phyloP scores from a whole-genome alignment of 768 basidiomycete genomes.

The Xanthoconium purpureum region DNA sequence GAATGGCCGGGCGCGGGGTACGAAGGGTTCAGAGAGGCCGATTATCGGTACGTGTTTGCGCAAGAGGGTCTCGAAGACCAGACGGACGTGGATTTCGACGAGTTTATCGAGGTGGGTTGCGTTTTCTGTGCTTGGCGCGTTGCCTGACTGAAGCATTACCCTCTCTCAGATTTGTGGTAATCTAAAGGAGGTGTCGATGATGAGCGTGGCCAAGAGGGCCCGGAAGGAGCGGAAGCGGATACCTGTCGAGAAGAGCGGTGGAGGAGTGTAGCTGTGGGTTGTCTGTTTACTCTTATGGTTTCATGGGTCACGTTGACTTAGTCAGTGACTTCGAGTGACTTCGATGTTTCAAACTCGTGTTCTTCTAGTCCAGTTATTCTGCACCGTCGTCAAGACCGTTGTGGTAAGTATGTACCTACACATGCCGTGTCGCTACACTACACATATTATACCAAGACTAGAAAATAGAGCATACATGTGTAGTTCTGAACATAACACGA shows the following conservation, averaged over 20 bases:
- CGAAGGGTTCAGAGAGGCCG: slow-evolving; percentile 55
- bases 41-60: slow-evolving; percentile 71
- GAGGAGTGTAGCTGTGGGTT: slow-evolving; percentile 23
- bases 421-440: too few relatives aligned
- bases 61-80: slow-evolving; percentile 66
- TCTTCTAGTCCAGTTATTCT: too few relatives aligned
- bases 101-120: slow-evolving; percentile 68
- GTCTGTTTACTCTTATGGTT: background rate
- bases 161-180: slow-evolving; percentile 61
- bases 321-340: too few relatives aligned
- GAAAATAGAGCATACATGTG: too few relatives aligned
- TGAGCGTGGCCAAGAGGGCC: slow-evolving; percentile 32
- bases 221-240: slow-evolving; percentile 45
- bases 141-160: slow-evolving; percentile 21
- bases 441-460: too few relatives aligned
- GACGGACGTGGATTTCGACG: slow-evolving; percentile 68
- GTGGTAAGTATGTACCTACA: too few relatives aligned
- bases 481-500: too few relatives aligned
- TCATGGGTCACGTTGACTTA: too few relatives aligned
- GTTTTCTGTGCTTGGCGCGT: background rate
- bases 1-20: slow-evolving; percentile 45
- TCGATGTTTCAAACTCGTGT: too few relatives aligned
- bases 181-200: slow-evolving; percentile 63
- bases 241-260: slow-evolving; percentile 39
- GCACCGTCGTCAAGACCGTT: too few relatives aligned